A percentile compares a stretch with the other conserved stretches of the same genome.
These are phyloP conservation scores for Zygoascus sp. DNA, from an alignment of 1,139 yeast species.

Conservation along the genomic window DNA sequence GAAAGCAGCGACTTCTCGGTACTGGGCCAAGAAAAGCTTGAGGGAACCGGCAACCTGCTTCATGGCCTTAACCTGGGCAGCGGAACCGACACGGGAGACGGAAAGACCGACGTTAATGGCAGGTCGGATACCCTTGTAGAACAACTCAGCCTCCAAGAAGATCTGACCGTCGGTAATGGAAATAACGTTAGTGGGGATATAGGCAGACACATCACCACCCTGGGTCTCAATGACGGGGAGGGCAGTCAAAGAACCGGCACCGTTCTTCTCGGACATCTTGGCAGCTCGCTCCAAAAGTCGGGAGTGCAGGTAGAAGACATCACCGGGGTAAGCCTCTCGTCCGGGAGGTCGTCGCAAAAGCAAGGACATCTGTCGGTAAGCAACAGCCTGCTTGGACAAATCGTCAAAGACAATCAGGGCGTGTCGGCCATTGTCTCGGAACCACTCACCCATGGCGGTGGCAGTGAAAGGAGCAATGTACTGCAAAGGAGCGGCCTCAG, in stretches of 20 bases:
- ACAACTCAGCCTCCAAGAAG: conserved; percentile 98
- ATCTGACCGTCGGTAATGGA: conserved; percentile 97
- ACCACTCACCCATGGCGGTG: conserved; percentile 99
- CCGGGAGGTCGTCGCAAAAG: conserved; percentile 97
- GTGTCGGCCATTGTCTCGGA: conserved; percentile 99
- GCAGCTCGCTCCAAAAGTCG: conserved; percentile 97
- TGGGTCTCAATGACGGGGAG: conserved; percentile 96
- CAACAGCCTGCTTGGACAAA: conserved; percentile 99
- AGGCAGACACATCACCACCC: conserved; percentile 99
- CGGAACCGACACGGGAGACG: conserved; percentile 99
- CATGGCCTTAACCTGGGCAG: conserved; percentile 99
- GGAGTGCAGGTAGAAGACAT: conserved; percentile 93
- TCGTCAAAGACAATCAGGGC: conserved; percentile 97
- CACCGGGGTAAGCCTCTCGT: conserved; percentile 97
- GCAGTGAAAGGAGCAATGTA: conserved; percentile 99
- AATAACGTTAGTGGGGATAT: conserved; percentile 95
- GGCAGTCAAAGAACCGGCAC: conserved; percentile 95
- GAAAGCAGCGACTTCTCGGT: conserved; percentile 99
- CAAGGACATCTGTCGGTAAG: conserved; percentile 98
- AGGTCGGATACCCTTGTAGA: conserved; percentile 99
- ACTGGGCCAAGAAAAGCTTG: conserved; percentile 99
- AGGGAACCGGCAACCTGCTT: conserved; percentile 99
- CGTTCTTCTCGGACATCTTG: conserved; percentile 84
- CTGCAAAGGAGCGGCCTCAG: conserved; percentile 99
- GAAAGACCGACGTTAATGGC: conserved; percentile 99